phyloP scores from a whole-genome alignment of 1,284 basidiomycete genomes.

The Malassezia sympodialis region DNA sequence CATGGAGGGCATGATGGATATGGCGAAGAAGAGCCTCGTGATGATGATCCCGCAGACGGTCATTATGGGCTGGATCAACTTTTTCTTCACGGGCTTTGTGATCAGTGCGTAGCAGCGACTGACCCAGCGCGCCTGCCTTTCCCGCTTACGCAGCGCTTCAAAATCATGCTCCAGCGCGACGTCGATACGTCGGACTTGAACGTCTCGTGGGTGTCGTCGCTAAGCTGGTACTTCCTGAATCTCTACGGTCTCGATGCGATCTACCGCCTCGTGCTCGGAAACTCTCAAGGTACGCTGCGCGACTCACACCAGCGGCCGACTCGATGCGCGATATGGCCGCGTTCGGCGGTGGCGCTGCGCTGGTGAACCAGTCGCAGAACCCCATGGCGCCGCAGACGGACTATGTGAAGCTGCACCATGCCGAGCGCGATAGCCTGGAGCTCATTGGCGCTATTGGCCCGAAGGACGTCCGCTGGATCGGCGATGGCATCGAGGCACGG shows the following conservation, averaged over 20 bases:
- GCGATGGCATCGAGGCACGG: conserved; percentile 42
- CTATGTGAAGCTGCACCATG: conserved; percentile 76
- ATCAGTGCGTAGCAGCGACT: conserved; percentile 52
- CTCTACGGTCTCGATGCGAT: conserved; percentile 94
- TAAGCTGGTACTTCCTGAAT: conserved; percentile 99
- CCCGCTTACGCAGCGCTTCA: conserved; percentile 91
- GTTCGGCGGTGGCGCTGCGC: conserved; percentile 28
- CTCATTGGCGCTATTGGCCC: conserved; percentile 57
- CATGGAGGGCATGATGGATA: conserved; percentile 99
- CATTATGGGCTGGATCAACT: conserved; percentile 99
- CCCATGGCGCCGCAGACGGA: conserved; percentile 56
- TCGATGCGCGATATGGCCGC: conserved; percentile 46
- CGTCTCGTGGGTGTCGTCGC: conserved; percentile 93
- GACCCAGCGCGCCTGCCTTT: conserved; percentile 73
- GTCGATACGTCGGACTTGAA: conserved; percentile 94
- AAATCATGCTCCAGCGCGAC: conserved; percentile 94
- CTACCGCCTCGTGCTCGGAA: conserved; percentile 83
- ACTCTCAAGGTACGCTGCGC: conserved; percentile 65
- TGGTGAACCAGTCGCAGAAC: conserved; percentile 8
- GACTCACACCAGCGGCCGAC: conserved; percentile 35
- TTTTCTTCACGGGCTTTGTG: conserved; percentile 97
- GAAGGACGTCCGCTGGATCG: conserved; percentile 33
- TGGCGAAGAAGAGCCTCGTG: conserved; percentile 97
- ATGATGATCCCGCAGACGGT: conserved; percentile 59
- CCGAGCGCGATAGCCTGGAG: conserved; percentile 84